Conservation (phyloP, 345 rosid species). For the Eucalyptus urophylla region DNA sequence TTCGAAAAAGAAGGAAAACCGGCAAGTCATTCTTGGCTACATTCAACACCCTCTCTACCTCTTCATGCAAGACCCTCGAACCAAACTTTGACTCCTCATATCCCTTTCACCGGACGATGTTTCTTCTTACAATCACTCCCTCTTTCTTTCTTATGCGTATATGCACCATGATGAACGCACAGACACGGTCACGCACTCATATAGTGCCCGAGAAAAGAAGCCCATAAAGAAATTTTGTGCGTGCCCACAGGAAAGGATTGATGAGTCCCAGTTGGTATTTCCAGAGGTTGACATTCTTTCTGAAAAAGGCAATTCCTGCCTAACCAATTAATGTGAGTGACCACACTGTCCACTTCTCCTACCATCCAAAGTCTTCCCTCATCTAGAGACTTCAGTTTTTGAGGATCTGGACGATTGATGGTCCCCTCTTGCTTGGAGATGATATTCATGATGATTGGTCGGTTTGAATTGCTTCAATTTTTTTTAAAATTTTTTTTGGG, state of each 20-base stretch:
- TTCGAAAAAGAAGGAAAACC: neutral
- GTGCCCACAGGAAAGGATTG: neutral
- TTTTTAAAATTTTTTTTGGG: neutral
- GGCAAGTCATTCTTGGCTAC: conserved; percentile 68
- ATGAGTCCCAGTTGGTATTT: neutral
- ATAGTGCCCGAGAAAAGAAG: neutral
- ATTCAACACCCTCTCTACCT: conserved; percentile 21
- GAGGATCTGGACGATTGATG: neutral
- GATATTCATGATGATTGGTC: neutral
- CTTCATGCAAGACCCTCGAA: neutral
- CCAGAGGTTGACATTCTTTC: neutral
- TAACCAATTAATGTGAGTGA: neutral
- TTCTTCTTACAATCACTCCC: neutral
- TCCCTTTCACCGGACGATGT: neutral
- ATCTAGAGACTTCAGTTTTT: neutral
- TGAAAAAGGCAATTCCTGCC: too few relatives aligned
- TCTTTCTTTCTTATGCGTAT: neutral
- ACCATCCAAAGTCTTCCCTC: neutral
- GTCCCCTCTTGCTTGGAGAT: neutral
- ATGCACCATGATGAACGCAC: neutral
- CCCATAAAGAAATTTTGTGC: neutral
- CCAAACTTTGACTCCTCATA: neutral
- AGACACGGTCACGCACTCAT: neutral
- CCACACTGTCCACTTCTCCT: neutral
- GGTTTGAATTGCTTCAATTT: neutral